These are phyloP conservation scores for Globisporangium cylindrosporum DNA, from an alignment of 352 stramenopile species.

Conservation along the genomic window DNA sequence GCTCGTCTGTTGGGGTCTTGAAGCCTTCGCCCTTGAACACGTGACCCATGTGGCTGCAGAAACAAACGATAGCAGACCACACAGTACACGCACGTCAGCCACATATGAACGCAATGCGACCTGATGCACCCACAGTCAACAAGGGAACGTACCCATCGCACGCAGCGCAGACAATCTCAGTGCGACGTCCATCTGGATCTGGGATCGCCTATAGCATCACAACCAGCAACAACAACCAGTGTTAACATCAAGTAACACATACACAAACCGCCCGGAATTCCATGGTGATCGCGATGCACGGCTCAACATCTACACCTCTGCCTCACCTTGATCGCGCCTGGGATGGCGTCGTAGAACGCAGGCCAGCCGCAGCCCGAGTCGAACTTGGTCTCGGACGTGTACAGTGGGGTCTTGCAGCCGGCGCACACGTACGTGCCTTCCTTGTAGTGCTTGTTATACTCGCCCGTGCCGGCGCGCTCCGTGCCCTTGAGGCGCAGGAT, in stretches of 20 bases:
- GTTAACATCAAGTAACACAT: no score
- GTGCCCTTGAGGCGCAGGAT: conserved; percentile 90
- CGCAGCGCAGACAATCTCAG: conserved; percentile 87
- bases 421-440: conserved; percentile 87
- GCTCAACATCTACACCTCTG: not conserved
- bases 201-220: conserved; percentile 38
- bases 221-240: not conserved
- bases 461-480: conserved; percentile 81
- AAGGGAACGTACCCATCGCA: conserved; percentile 62
- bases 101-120: not conserved
- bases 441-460: conserved; percentile 89
- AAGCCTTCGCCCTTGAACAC: conserved; percentile 90
- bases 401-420: conserved; percentile 84
- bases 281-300: conserved; percentile 1
- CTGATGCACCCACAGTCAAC: not conserved
- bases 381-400: conserved; percentile 89
- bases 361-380: conserved; percentile 90
- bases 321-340: conserved; percentile 76
- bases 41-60: conserved; percentile 84
- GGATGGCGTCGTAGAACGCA: conserved; percentile 89
- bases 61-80: conserved; percentile 4
- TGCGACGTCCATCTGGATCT: conserved; percentile 70
- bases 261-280: not conserved
- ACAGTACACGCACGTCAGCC: not conserved
- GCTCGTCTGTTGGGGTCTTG: conserved; percentile 83